phyloP scores from a whole-genome alignment of 2,329 filamentous ascomycete genomes.

The Penicillium verrucosum region DNA sequence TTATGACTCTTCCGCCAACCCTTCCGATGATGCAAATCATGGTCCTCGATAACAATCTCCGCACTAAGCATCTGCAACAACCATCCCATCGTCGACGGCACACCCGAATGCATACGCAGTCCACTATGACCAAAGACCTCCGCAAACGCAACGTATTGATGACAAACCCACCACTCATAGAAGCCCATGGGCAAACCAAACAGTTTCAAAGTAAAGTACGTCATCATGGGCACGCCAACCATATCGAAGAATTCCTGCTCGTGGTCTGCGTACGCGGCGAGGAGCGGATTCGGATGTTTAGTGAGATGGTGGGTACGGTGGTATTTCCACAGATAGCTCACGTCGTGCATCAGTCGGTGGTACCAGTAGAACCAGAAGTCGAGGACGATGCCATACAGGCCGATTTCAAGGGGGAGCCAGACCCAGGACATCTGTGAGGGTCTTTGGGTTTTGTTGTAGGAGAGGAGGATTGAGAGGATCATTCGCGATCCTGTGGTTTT shows the following conservation, averaged over 20 bases:
- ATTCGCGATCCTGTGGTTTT: slow-evolving; percentile 35
- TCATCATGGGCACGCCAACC: slow-evolving; percentile 40
- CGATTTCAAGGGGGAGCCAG: slow-evolving; percentile 38
- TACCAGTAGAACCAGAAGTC: slow-evolving; percentile 29
- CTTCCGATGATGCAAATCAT: slow-evolving; percentile 42
- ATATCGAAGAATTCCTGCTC: slow-evolving; percentile 48
- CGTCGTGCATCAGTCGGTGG: slow-evolving; percentile 42
- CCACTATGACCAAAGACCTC: slow-evolving; percentile 24
- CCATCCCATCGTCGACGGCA: slow-evolving; percentile 37
- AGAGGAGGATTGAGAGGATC: slow-evolving; percentile 32
- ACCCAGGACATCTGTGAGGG: slow-evolving; percentile 30
- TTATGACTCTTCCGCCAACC: slow-evolving; percentile 39
- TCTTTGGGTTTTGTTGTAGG: slow-evolving; percentile 25
- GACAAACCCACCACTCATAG: slow-evolving; percentile 49
- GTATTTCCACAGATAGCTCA: slow-evolving; percentile 42
- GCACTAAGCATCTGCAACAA: slow-evolving; percentile 34
- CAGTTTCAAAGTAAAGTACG: slow-evolving; percentile 36
- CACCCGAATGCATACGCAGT: slow-evolving; percentile 35
- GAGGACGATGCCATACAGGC: slow-evolving; percentile 24
- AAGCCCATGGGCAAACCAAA: slow-evolving; percentile 46
- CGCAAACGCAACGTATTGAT: slow-evolving; percentile 44
- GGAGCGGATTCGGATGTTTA: slow-evolving; percentile 45
- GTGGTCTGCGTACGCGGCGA: slow-evolving; percentile 43
- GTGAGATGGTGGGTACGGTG: slow-evolving; percentile 48
- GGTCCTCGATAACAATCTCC: slow-evolving; percentile 47